A percentile compares a stretch with the other conserved stretches of the same genome.
These are phyloP conservation scores for Croton setiger DNA, from an alignment of 441 rosid genomes.

Conservation along the genomic window DNA sequence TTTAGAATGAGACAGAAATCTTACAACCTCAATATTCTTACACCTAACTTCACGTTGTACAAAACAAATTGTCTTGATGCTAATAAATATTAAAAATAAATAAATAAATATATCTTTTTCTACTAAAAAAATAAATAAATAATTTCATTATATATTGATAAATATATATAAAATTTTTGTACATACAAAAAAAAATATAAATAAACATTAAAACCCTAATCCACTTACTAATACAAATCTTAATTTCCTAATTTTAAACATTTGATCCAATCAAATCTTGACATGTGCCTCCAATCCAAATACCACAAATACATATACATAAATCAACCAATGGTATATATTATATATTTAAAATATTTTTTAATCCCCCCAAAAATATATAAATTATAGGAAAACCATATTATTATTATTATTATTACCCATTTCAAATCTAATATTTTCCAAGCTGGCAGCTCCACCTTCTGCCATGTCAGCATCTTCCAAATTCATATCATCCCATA, in stretches of 20 bases:
- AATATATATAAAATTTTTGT: conserved; percentile 9
- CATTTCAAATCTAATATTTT: conserved; percentile 52
- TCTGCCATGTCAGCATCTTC: conserved; percentile 45
- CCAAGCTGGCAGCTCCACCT: conserved; percentile 42
- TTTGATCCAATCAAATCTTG: conserved; percentile 6
- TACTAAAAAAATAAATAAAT: background rate
- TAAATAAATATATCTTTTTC: background rate
- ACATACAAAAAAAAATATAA: conserved; percentile 1
- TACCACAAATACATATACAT: conserved; percentile 8
- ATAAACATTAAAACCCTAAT: conserved; percentile 6
- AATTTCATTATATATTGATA: background rate
- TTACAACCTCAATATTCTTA: background rate
- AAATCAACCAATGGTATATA: conserved; percentile 19
- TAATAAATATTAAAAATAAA: conserved; percentile 1
- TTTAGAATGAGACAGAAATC: background rate
- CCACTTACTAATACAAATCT: background rate
- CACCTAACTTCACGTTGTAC: background rate
- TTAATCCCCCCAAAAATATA: background rate
- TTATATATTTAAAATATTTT: background rate
- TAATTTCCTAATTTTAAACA: conserved; percentile 3
- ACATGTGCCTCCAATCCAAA: conserved; percentile 1
- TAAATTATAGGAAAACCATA: conserved; percentile 42
- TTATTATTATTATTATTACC: conserved; percentile 22
- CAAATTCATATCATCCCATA: conserved; percentile 52
- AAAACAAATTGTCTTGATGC: background rate